These are phyloP conservation scores for Zygosaccharomyces pseudobailii DNA, from an alignment of 1,139 yeast genomes.

Conservation along the genomic window DNA sequence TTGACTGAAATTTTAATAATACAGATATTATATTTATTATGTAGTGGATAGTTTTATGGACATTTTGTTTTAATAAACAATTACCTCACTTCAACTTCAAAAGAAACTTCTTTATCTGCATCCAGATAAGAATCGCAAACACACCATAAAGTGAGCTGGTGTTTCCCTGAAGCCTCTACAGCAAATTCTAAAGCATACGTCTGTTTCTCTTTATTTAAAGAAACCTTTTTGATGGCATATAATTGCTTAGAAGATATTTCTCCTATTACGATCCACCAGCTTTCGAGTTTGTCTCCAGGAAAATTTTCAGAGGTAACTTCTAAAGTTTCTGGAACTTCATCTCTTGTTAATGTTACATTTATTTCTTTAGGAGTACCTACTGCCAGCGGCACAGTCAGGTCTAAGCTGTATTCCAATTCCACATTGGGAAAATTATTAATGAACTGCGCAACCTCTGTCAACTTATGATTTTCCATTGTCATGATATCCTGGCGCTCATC, in stretches of 20 bases:
- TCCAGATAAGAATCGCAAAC: constrained; percentile 88
- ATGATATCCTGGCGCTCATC: constrained; percentile 65
- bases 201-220: constrained; percentile 51
- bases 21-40: no score
- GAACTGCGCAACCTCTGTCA: constrained; percentile 71
- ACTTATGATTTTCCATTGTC: constrained; percentile 45
- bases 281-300: constrained; percentile 61
- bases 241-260: constrained; percentile 55
- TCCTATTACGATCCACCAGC: constrained; percentile 87
- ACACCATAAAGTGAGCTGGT: constrained; percentile 69
- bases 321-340: constrained; percentile 69
- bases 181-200: constrained; percentile 51
- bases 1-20: not conserved
- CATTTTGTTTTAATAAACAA: no score
- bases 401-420: constrained; percentile 55
- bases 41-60: no score
- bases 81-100: constrained; percentile 47
- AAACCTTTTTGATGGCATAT: constrained; percentile 68
- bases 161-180: constrained; percentile 57
- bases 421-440: constrained; percentile 87
- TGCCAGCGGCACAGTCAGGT: constrained; percentile 37
- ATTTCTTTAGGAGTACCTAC: constrained; percentile 47
- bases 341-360: constrained; percentile 56
- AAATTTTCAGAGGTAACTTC: constrained; percentile 52
- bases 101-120: constrained; percentile 73